Base-by-base conservation (phyloP, 75 land plant genomes). In the Picea glauca region DNA sequence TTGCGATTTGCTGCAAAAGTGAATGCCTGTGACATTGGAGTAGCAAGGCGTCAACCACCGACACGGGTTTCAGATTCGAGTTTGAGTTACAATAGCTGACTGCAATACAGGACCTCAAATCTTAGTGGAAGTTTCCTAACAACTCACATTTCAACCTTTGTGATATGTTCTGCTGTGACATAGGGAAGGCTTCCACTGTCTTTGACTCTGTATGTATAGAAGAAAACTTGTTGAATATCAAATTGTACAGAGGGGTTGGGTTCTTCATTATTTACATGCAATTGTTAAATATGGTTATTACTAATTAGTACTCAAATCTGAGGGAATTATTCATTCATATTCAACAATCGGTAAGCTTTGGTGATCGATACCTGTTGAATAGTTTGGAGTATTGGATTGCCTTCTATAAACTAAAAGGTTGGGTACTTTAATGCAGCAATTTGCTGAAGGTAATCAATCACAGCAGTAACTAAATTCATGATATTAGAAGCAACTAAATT, bases 1-100 rank as follows among this genome's bases (percentile, higher is more conserved):
- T 87, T 95, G 0, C 81, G 94, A 2, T 95, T 95, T 77, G 98
- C 96, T 21, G 88, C 93, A 23, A 88, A 91, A 57, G 96, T 93
- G 38, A 95, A 93, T 74, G 87, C 92, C 40, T 95, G 98, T 72
- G 98, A 95, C 73, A 91, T 96, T 79, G 97, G 94, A 9, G 78
- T 87, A 74, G 91, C 94, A 35, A 81, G 96, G 77, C 90, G 98
- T 11, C 92, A 90, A 73, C 88, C 96, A 23, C 86, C 78, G 56
- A 74, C 72, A 17, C 76, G 90, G 62, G 20, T 78, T 31, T 20
- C 80, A 12, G 89, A 87, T 58, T 78, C 85, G 38, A 84, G 91
- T 26, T 74, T 83, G 76, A 89, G 85, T 79, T 78, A 80, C 74
- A 84, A 80, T 77, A 84, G 86, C 78, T 89, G 76, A 89, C 8